Base-by-base conservation (phyloP, 2,329 filamentous ascomycete genomes). In the Penicillium occitanis region DNA sequence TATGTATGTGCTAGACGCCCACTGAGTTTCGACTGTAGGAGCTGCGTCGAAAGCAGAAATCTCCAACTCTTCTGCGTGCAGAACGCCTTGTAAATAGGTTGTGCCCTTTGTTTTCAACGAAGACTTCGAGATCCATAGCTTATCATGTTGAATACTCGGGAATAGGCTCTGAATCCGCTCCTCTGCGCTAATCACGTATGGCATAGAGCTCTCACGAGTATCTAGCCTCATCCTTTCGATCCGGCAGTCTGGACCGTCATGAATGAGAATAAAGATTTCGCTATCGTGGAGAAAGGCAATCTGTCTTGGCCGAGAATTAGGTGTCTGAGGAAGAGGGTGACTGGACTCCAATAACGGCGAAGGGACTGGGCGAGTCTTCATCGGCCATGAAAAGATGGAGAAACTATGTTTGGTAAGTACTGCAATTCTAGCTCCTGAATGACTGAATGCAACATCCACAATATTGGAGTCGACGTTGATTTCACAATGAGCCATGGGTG, bases 401-500 rank as follows among this genome's bases (percentile, higher is more conserved):
- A 97, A 80, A 1, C 86, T 87, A 17, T 80, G 74, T 33, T 85
- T 83, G 71, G 93, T 91, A 22, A 97, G 81, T 8, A 96, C 85
- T 3, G 88, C 92, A 73, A 98, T 84, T 7, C 83, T 82, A 1
- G 83, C 84, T 59, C 90, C 88, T 58, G 85, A 84, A 14, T 82
- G 83, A 60, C 87, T 90, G 70, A 97, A 88, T 0, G 90, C 87
- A 61, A 95, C 87, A 78, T 97, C 93, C 19, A 91, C 80, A 2
- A 88, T 85, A 63, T 89, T 88, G 0, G 84, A 84, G 14, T 86
- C 81, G 33, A 90, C 78, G 13, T 81, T 72, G 19, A 97, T 72
- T 66, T 96, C 91, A 70, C 90, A 90, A 68, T 94, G 84, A 17
- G 92, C 88, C 93, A 98, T 97, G 0, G 95, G 95, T 33, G 95